A percentile compares a stretch with the other conserved stretches of the same genome.
These are phyloP conservation scores for Cochlearia excelsa DNA, from an alignment of 345 rosid species.

Conservation along the genomic window DNA sequence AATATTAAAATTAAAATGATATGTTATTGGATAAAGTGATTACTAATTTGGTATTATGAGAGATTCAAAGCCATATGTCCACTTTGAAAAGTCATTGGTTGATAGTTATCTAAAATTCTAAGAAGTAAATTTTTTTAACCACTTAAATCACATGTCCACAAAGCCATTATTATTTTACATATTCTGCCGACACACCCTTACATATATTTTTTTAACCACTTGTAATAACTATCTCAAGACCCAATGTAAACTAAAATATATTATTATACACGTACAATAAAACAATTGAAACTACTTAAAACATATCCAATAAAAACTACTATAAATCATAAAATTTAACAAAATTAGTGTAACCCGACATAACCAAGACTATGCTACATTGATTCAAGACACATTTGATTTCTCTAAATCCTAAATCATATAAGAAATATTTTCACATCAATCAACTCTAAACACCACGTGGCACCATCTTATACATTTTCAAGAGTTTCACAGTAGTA, in stretches of 20 bases:
- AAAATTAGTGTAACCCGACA: background rate
- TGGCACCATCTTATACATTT: constrained; percentile 14
- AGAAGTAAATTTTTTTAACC: background rate
- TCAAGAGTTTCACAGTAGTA: constrained; percentile 1
- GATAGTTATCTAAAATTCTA: background rate
- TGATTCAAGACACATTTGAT: background rate
- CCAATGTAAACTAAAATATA: no score
- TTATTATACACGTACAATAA: no score
- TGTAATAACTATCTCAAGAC: no score
- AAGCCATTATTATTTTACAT: background rate
- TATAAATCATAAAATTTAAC: background rate
- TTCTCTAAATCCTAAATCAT: background rate
- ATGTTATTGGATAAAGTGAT: no score
- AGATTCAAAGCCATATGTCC: no score
- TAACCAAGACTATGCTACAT: background rate
- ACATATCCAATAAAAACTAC: no score
- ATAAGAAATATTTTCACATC: background rate
- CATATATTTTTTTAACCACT: background rate
- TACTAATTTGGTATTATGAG: no score
- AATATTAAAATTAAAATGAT: no score
- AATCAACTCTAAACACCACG: constrained; percentile 18
- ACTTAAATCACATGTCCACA: no score
- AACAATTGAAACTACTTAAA: background rate
- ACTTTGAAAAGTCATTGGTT: constrained; percentile 3
- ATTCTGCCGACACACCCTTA: constrained; percentile 26